phyloP scores from a whole-genome alignment of 2,329 filamentous ascomycete genomes.

The Hymenoscyphus repandus region DNA sequence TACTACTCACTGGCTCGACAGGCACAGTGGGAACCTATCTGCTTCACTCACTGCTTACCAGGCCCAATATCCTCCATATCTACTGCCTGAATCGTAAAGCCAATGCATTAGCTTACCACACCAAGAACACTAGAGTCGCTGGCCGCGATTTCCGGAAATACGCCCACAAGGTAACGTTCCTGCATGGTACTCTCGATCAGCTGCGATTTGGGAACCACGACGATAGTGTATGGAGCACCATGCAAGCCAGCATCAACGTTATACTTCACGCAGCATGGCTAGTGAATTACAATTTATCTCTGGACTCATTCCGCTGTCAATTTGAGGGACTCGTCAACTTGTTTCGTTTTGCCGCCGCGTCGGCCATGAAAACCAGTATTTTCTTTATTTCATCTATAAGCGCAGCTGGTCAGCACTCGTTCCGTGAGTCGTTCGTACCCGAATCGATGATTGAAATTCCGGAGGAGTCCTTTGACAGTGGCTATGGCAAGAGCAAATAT shows the following conservation, averaged over 20 bases:
- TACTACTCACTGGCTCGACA: conserved; percentile 42
- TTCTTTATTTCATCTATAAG: conserved; percentile 28
- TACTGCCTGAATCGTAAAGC: conserved; percentile 40
- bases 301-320: conserved; percentile 32
- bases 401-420: no score
- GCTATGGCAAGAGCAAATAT: conserved; percentile 25
- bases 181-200: conserved; percentile 43
- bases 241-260: conserved; percentile 16
- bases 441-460: conserved; percentile 23
- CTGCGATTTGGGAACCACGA: conserved; percentile 41
- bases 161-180: conserved; percentile 38
- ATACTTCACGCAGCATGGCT: conserved; percentile 32
- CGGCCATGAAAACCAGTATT: conserved; percentile 10
- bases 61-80: conserved; percentile 34
- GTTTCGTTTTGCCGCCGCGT: conserved; percentile 18
- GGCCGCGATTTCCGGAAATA: conserved; percentile 19
- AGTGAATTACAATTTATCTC: conserved; percentile 33
- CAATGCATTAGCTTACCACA: neutral
- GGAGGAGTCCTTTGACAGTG: neutral
- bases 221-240: neutral
- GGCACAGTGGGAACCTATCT: conserved; percentile 45
- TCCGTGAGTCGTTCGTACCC: no score
- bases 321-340: conserved; percentile 36
- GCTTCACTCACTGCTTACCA: conserved; percentile 34
- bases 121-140: neutral